A percentile compares a stretch with the other conserved stretches of the same genome.
Conservation (phyloP, 2,329 filamentous ascomycete genomes). For the Dactylellina sp. region DNA sequence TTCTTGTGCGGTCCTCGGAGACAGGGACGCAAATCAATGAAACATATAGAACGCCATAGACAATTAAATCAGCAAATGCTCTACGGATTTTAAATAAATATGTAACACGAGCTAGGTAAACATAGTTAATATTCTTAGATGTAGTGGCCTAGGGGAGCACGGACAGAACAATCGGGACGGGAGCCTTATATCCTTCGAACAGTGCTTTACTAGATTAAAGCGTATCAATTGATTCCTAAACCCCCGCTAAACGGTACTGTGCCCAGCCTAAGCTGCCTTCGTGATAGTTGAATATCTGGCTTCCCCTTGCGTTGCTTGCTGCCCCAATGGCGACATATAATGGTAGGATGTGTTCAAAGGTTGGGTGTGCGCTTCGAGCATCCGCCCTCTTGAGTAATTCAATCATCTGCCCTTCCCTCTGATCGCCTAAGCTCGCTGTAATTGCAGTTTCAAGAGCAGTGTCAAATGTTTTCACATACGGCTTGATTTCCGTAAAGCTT, state of each 20-base stretch:
- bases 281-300: conserved; percentile 65
- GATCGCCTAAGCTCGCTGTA: conserved; percentile 63
- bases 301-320: conserved; percentile 67
- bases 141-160: no score
- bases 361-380: conserved; percentile 73
- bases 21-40: no score
- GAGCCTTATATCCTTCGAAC: no score
- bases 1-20: no score
- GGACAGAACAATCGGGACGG: no score
- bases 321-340: conserved; percentile 71
- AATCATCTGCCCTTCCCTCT: conserved; percentile 65
- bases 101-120: no score
- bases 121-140: no score
- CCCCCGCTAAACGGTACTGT: conserved; percentile 64
- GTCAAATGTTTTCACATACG: conserved; percentile 75
- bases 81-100: no score
- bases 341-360: conserved; percentile 73
- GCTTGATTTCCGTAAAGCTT: conserved; percentile 65
- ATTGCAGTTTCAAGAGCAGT: conserved; percentile 75
- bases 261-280: conserved; percentile 70
- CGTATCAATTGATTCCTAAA: conserved; percentile 2
- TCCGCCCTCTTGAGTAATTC: conserved; percentile 67
- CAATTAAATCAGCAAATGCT: no score
- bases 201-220: no score
- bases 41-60: no score